A percentile compares a stretch with the other conserved stretches of the same genome.
These are phyloP conservation scores for Fusarium domesticum DNA, from an alignment of 2,329 filamentous ascomycete genomes.

Conservation along the genomic window DNA sequence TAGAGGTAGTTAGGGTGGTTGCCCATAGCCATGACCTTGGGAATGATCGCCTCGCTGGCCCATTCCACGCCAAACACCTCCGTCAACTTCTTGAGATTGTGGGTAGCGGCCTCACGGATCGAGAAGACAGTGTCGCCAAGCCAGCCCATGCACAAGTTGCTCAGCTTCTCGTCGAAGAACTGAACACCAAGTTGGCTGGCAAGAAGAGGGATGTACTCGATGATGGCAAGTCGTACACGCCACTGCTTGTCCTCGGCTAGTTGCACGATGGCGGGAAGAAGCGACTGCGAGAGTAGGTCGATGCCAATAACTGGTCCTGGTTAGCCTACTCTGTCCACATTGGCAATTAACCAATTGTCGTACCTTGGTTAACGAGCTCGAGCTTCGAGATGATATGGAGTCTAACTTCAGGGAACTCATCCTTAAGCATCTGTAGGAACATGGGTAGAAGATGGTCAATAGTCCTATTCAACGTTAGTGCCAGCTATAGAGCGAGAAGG, in stretches of 20 bases:
- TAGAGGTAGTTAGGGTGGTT: slow-evolving; percentile 98
- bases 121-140: slow-evolving; percentile 98
- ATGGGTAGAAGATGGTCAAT: slow-evolving; percentile 96
- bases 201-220: slow-evolving; percentile 96
- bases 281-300: slow-evolving; percentile 90
- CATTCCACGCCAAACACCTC: slow-evolving; percentile 98
- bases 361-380: slow-evolving; percentile 94
- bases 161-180: slow-evolving; percentile 98
- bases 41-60: slow-evolving; percentile 95
- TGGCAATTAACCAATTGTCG: slow-evolving; percentile 19
- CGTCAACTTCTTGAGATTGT: slow-evolving; percentile 96
- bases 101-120: slow-evolving; percentile 93
- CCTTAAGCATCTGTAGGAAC: slow-evolving; percentile 99
- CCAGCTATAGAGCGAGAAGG: neutral
- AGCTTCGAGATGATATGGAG: slow-evolving; percentile 99
- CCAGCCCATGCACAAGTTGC: slow-evolving; percentile 96
- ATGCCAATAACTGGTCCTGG: slow-evolving; percentile 82
- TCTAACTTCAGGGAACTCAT: slow-evolving; percentile 96
- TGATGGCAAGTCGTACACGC: slow-evolving; percentile 95
- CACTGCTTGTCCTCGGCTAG: slow-evolving; percentile 99
- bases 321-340: slow-evolving; percentile 16
- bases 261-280: slow-evolving; percentile 95
- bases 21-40: slow-evolving; percentile 98
- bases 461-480: slow-evolving; percentile 56
- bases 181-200: slow-evolving; percentile 93